Base-by-base conservation (phyloP, 2,329 filamentous ascomycete genomes). In the Sclerotinia spermophila region DNA sequence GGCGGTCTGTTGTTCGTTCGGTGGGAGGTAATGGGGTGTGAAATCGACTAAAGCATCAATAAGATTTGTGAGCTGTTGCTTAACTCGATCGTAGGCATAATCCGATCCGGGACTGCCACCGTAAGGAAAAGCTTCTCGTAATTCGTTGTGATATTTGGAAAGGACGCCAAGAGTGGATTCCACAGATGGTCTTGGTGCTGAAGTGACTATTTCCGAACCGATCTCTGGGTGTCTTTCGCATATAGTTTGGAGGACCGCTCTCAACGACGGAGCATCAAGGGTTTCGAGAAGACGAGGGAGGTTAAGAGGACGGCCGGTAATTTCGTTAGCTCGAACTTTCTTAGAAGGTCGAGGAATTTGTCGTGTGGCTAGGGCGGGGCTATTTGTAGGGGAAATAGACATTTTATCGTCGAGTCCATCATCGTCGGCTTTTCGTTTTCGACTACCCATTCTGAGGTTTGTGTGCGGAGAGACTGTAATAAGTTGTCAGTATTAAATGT, bases 11-110 rank as follows among this genome's bases (percentile, higher is more conserved):
- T 87, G 85, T 82, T 99, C 96, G 78, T 92, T 91, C 0, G 96
- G 96, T 19, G 96, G 96, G 3, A 99, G 88, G 78, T 97, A 99
- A 80, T 98, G 94, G 5, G 94, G 93, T 0, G 94, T 98, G 79
- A 96, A 99, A 79, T 99, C 96, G 79, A 91, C 90, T 59, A 99
- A 86, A 58, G 96, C 94, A 71, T 97, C 93, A 72, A 97, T 88
- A 35, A 99, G 86, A 71, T 93, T 90, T 38, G 89, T 83, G 27
- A 98, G 85, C 51, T 91, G 88, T 74, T 94, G 91, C 76, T 91
- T 93, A 69, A 98, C 92, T 76, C 96, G 89, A 79, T 97, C 96
- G 81, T 97, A 99, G 66, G 93, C 91, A 82, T 98, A 98, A 80
- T 98, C 95, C 56, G 94, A 93, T 71, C 89, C 92, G 19, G 91